A percentile compares a stretch with the other conserved stretches of the same genome.
Evolutionary conservation across 1,139 yeast species (phyloP).

Genomic region (Diutina rugosa): DNA sequence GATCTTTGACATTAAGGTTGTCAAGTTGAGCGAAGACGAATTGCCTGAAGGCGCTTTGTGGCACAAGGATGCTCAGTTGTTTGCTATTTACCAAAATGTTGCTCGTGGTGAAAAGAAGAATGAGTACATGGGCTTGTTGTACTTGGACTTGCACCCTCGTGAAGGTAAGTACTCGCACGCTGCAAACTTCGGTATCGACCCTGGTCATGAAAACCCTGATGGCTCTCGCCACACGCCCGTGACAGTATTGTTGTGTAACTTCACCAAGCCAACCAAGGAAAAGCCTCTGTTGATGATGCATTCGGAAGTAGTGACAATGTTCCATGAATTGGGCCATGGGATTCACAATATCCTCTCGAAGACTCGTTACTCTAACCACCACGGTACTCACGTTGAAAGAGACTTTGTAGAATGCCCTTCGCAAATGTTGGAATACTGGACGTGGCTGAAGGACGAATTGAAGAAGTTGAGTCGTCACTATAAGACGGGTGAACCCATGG

Average conservation of each 20-base stretch:
- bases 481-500: slow-evolving; percentile 43
- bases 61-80: slow-evolving; percentile 72
- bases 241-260: slow-evolving; percentile 75
- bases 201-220: slow-evolving; percentile 41
- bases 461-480: slow-evolving; percentile 54
- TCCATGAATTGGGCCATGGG: slow-evolving; percentile 88
- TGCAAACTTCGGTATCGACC: slow-evolving; percentile 60
- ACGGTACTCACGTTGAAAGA: slow-evolving; percentile 66
- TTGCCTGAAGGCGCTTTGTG: slow-evolving; percentile 23
- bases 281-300: slow-evolving; percentile 73
- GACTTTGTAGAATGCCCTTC: slow-evolving; percentile 90
- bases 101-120: slow-evolving; percentile 24
- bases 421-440: slow-evolving; percentile 82
- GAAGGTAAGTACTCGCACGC: slow-evolving; percentile 83
- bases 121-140: slow-evolving; percentile 68
- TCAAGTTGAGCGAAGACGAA: slow-evolving; percentile 28
- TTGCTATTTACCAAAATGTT: slow-evolving; percentile 54
- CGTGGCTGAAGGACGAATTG: slow-evolving; percentile 60
- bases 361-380: slow-evolving; percentile 53
- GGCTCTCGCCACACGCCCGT: slow-evolving; percentile 44
- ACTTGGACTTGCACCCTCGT: slow-evolving; percentile 75
- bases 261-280: slow-evolving; percentile 58
- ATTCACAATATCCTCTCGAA: slow-evolving; percentile 65
- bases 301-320: slow-evolving; percentile 68
- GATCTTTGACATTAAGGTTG: slow-evolving; percentile 55